Evolutionary conservation across 2,329 filamentous ascomycete species (phyloP), one percentile per base, ranked within the genome.

Genomic region (Stachybotrys chartarum): DNA sequence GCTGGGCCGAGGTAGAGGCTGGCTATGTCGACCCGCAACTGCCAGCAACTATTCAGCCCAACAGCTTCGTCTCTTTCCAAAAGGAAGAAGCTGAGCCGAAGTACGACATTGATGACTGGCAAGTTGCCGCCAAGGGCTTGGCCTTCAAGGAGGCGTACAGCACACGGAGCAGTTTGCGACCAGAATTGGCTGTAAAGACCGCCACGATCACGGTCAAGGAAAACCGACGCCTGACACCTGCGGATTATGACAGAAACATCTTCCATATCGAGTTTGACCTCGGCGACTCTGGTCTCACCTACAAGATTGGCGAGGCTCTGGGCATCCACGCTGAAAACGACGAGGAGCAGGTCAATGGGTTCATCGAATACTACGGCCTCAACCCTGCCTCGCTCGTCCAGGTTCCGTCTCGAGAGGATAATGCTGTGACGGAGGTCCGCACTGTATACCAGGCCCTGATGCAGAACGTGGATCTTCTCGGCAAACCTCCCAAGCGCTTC

Each of bases 221-320:
- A 78, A 97, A 96, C 76, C 90, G 94, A 59, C 86, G 94, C 60
- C 82, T 99, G 55, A 99, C 94, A 0, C 94, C 94, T 3, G 66
- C 74, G 30, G 88, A 86, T 35, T 99, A 99, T 69, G 92, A 97
- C 72, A 91, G 94, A 64, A 97, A 99, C 80, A 97, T 99, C 73
- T 99, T 99, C 87, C 94, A 99, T 77, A 97, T 99, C 59, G 94
- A 99, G 75, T 99, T 99, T 66, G 94, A 97, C 68, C 84, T 99
- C 30, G 93, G 93, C 58, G 75, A 87, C 66, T 96, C 93, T 39
- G 93, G 92, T 45, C 84, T 99, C 60, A 96, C 84, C 47, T 99
- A 99, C 76, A 90, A 96, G 69, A 97, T 99, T 66, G 94, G 94
- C 56, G 94, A 99, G 76, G 94, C 94, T 50, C 86, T 99, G 17